phyloP scores from a whole-genome alignment of 768 basidiomycete species.

The Tricholoma hemisulphureum region DNA sequence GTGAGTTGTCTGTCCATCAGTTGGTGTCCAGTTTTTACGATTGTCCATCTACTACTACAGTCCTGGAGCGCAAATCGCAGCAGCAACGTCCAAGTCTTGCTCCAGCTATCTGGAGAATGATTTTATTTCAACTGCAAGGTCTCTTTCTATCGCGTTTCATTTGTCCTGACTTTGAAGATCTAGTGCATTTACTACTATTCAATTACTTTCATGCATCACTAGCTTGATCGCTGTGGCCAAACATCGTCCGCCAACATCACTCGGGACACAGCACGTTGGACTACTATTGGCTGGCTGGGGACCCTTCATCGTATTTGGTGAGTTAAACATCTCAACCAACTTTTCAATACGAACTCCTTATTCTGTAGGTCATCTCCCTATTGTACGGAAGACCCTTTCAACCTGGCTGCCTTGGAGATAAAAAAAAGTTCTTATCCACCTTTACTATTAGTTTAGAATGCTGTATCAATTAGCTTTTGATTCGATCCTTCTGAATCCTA shows the following conservation, averaged over 20 bases:
- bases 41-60: not conserved
- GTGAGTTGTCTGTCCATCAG: not conserved
- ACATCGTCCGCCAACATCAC: conserved; percentile 43
- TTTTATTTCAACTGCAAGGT: conserved; percentile 56
- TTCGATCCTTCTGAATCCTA: not conserved
- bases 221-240: conserved; percentile 50
- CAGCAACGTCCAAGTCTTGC: conserved; percentile 34
- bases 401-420: conserved; percentile 28
- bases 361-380: conserved; percentile 35
- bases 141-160: not conserved
- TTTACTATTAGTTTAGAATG: not conserved
- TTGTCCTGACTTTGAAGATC: conserved; percentile 7
- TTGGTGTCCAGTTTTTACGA: not conserved
- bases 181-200: conserved; percentile 44
- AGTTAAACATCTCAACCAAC: conserved; percentile 9
- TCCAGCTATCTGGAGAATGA: conserved; percentile 48
- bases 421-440: not conserved
- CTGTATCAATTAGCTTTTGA: not conserved
- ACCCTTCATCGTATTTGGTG: conserved; percentile 55
- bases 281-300: conserved; percentile 60
- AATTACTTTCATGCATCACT: conserved; percentile 49
- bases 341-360: not conserved
- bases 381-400: conserved; percentile 36
- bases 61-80: conserved; percentile 16
- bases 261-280: conserved; percentile 67